Evolutionary conservation across 2,329 filamentous ascomycete species (phyloP).

Genomic region (Ilyonectria destructans): DNA sequence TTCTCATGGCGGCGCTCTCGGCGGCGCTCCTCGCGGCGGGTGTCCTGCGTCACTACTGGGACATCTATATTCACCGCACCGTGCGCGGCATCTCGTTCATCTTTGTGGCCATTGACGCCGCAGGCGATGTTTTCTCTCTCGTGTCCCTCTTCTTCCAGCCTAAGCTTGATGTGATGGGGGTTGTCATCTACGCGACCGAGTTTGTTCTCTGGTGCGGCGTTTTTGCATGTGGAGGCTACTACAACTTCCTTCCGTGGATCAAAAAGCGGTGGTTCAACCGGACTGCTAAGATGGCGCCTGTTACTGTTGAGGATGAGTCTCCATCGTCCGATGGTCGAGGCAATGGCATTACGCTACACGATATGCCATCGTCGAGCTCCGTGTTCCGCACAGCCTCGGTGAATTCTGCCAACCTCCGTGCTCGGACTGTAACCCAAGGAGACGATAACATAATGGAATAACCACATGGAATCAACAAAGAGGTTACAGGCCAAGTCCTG

Average conservation of each 20-base stretch:
- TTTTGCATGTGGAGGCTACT: constrained; percentile 76
- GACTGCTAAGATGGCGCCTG: constrained; percentile 7
- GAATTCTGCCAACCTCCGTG: constrained; percentile 30
- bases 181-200: constrained; percentile 79
- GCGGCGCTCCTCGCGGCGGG: constrained; percentile 76
- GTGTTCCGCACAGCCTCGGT: constrained; percentile 70
- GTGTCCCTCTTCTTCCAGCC: constrained; percentile 76
- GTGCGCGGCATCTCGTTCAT: constrained; percentile 81
- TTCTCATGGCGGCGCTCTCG: constrained; percentile 77
- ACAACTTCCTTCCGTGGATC: constrained; percentile 72
- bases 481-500: background rate
- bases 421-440: constrained; percentile 16
- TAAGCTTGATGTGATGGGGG: constrained; percentile 71
- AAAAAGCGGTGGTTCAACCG: constrained; percentile 31
- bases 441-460: background rate
- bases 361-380: constrained; percentile 73
- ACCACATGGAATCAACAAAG: background rate
- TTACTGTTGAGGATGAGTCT: background rate
- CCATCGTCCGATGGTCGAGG: constrained; percentile 10
- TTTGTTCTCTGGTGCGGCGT: constrained; percentile 78
- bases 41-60: constrained; percentile 79
- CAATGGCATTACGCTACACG: constrained; percentile 58
- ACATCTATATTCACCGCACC: constrained; percentile 77
- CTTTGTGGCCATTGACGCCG: constrained; percentile 80
- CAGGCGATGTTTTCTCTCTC: constrained; percentile 78